Base-by-base conservation (phyloP, 768 basidiomycete genomes). In the Leccinum longicurvipes region DNA sequence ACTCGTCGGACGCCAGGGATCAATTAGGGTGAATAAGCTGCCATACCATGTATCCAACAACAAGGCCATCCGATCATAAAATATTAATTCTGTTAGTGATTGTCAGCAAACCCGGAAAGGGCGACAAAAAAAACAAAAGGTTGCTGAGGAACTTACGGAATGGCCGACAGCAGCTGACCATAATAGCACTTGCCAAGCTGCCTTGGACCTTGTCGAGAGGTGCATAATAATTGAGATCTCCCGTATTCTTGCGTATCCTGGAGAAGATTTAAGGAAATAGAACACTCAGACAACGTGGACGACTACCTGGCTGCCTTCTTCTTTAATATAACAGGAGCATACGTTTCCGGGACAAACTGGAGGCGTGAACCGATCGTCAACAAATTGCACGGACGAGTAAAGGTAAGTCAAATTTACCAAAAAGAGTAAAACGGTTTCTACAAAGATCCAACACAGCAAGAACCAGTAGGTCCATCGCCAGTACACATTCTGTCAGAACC, bases 401-500 rank as follows among this genome's bases (percentile, higher is more conserved):
- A 15, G 1, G 17, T 17, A 23, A 4, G 10, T 11, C 11, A 12
- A 11, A 69, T 79, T 60, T 59, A 86, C 85, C 42, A 80, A 23
- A 47, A 83, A 63, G 8, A 93, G 70, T 0, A 80, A 72, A 8
- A 79, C 48, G 9, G 77, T 68, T 66, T 89, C 78, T 3, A 71
- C 71, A 47, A 80, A 82, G 1, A 80, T 76, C 92, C 91, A 93
- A 21, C 87, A 87, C 2, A 85, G 57, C 54, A 86, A 67, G 15
- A 87, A 71, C 54, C 84, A 82, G 71, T 85, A 93, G 0, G 89
- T 89, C 91, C 90, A 93, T 56, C 87, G 72, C 88, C 87, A 89
- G 46, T 78, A 62, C 1, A 78, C 58, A 60, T 85, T 74, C 81
- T 88, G 47, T 44, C 1, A 32, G 2, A 31, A 24, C 1, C 11